Conservation (phyloP, 345 rosid genomes). For the Camelina hispida region DNA sequence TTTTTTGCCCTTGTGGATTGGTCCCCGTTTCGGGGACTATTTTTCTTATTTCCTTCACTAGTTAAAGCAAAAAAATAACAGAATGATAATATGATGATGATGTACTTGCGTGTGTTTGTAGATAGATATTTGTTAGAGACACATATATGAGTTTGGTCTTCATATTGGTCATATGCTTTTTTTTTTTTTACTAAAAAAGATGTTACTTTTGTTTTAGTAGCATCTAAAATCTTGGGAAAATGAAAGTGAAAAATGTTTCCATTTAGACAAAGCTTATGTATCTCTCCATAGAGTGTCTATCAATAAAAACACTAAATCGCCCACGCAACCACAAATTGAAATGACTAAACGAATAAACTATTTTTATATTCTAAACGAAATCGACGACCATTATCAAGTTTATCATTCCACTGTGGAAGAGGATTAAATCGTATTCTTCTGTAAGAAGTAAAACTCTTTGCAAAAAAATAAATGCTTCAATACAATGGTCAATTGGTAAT, state of each 20-base stretch:
- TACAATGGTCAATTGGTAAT: too few species aligned
- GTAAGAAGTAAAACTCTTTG: too few species aligned
- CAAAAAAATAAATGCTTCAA: too few species aligned
- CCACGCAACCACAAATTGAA: too few species aligned
- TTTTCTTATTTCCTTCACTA: slow-evolving; percentile 22
- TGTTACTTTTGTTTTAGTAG: background rate
- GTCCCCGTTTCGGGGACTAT: slow-evolving; percentile 43
- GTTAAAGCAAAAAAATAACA: background rate
- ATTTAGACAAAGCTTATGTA: background rate
- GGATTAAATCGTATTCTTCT: too few species aligned
- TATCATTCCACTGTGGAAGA: too few species aligned
- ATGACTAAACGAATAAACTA: too few species aligned
- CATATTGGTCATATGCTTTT: slow-evolving; percentile 19
- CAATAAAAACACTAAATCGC: background rate
- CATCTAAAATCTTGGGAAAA: background rate
- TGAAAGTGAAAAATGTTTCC: background rate
- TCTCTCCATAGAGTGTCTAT: background rate
- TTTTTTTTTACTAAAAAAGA: background rate
- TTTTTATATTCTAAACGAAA: too few species aligned
- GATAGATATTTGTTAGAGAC: slow-evolving; percentile 40
- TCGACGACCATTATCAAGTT: too few species aligned
- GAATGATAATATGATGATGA: slow-evolving; percentile 31
- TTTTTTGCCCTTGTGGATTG: background rate
- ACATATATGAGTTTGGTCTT: slow-evolving; percentile 18
- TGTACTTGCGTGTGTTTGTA: slow-evolving; percentile 40